Percentiles rank a stretch among this genome's conserved stretches.
These are phyloP conservation scores for Misopates orontium DNA, from an alignment of 257 asterid species.

Conservation along the genomic window DNA sequence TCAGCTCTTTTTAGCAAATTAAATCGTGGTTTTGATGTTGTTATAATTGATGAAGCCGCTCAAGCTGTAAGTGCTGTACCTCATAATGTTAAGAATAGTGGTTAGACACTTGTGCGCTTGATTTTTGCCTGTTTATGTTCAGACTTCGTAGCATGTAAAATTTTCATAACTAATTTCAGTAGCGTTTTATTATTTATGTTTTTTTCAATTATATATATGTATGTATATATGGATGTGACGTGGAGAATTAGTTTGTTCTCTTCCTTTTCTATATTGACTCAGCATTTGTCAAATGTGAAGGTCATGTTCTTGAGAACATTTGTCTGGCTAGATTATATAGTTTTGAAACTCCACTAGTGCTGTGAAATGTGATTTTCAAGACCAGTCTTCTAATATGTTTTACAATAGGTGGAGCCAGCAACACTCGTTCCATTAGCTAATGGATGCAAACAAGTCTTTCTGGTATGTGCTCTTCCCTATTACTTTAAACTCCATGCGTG, in stretches of 20 bases:
- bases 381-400: slow-evolving; percentile 27
- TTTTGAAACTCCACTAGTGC: neutral
- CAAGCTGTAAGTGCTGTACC: slow-evolving; percentile 79
- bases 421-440: slow-evolving; percentile 84
- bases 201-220: no score
- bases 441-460: slow-evolving; percentile 97
- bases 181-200: no score
- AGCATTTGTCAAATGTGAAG: slow-evolving; percentile 4
- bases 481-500: slow-evolving; percentile 9
- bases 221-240: no score
- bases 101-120: neutral
- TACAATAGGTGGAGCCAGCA: slow-evolving; percentile 89
- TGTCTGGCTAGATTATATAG: slow-evolving; percentile 11
- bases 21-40: slow-evolving; percentile 91
- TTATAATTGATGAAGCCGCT: slow-evolving; percentile 98
- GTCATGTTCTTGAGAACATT: neutral
- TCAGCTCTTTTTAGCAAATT: slow-evolving; percentile 75
- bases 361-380: slow-evolving; percentile 8
- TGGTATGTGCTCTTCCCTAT: slow-evolving; percentile 48
- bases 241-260: no score
- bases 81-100: slow-evolving; percentile 8
- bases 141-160: no score
- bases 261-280: no score
- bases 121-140: no score
- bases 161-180: no score